A percentile compares a stretch with the other conserved stretches of the same genome.
Conservation (phyloP, 164 flowering plant species). For the grape (Vitis vinifera) region DNA sequence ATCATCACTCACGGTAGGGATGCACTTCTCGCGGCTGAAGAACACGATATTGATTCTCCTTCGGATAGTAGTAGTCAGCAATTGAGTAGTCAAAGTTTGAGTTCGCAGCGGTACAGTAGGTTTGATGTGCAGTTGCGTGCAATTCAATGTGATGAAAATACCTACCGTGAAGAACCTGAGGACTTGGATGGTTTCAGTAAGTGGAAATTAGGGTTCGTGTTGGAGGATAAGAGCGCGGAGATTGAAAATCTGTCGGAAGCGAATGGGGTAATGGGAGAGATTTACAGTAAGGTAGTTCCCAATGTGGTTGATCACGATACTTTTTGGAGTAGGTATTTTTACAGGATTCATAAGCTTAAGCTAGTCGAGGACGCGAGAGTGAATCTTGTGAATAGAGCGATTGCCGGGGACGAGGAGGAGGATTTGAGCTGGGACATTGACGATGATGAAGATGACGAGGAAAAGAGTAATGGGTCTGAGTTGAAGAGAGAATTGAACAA, state of each 20-base stretch:
- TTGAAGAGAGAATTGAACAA: slow-evolving; percentile 4
- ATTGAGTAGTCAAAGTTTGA: slow-evolving; percentile 6
- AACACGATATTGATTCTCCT: slow-evolving; percentile 24
- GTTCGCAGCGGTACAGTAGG: slow-evolving; percentile 51
- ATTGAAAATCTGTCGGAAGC: slow-evolving; percentile 47
- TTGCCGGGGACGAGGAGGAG: slow-evolving; percentile 71
- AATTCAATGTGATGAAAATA: slow-evolving; percentile 47
- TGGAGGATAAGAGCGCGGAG: slow-evolving; percentile 58
- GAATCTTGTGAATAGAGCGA: slow-evolving; percentile 69
- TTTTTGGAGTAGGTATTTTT: slow-evolving; percentile 83
- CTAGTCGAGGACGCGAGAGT: slow-evolving; percentile 73
- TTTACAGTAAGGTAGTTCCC: slow-evolving; percentile 60
- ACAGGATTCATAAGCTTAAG: slow-evolving; percentile 54
- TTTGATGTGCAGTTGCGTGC: slow-evolving; percentile 53
- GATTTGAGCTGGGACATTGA: slow-evolving; percentile 90
- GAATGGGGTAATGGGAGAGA: slow-evolving; percentile 44
- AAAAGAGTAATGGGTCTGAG: slow-evolving; percentile 9
- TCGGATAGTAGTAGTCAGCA: background rate
- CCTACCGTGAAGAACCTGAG: slow-evolving; percentile 61
- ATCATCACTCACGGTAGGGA: slow-evolving; percentile 67
- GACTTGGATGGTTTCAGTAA: slow-evolving; percentile 52
- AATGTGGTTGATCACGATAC: slow-evolving; percentile 41
- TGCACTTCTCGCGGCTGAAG: slow-evolving; percentile 32
- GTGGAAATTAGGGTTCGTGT: slow-evolving; percentile 66
- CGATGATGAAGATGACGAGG: slow-evolving; percentile 49